Base-by-base conservation (phyloP, 306 rosid species). In the Prunus mongolica region DNA sequence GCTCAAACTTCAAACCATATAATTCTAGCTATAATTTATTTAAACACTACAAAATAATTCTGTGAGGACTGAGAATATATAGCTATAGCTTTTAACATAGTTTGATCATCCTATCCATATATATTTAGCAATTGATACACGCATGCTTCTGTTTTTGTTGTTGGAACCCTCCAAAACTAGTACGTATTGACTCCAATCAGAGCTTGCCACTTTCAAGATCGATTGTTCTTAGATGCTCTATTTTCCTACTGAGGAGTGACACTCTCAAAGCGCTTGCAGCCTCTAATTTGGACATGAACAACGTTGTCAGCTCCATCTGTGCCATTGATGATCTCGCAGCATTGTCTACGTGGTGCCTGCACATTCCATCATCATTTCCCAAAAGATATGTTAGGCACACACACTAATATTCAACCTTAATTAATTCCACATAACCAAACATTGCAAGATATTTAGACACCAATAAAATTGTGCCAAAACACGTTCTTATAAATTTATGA, bases 261-360 rank as follows among this genome's bases (percentile, higher is more conserved):
- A 72, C 91, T 87, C 75, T 93, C 93, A 69, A 79, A 89, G 1
- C 1, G 72, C 57, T 30, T 60, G 66, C 97, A 91, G 46, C 73
- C 74, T 82, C 93, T 83, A 8, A 93, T 82, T 0, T 60, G 71
- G 20, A 91, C 83, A 3, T 80, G 15, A 22, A 84, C 4, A 12
- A 27, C 63, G 7, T 14, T 49, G 2, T 82, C 65, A 18, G 3
- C 32, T 2, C 28, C 55, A 6, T 79, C 80, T 41, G 0, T 4
- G 6, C 64, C 75, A 52, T 81, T 45, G 55, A 84, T 45, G 14
- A 93, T 41, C 67, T 91, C 82, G 9, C 93, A 91, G 66, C 97
- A 93, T 51, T 91, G 98, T 80, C 98, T 89, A 12, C 98, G 91
- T 69, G 92, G 97, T 3, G 93, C 96, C 97, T 91, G 88, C 18